phyloP scores from a whole-genome alignment of 305 asterid genomes.

The Petunia hybrid region DNA sequence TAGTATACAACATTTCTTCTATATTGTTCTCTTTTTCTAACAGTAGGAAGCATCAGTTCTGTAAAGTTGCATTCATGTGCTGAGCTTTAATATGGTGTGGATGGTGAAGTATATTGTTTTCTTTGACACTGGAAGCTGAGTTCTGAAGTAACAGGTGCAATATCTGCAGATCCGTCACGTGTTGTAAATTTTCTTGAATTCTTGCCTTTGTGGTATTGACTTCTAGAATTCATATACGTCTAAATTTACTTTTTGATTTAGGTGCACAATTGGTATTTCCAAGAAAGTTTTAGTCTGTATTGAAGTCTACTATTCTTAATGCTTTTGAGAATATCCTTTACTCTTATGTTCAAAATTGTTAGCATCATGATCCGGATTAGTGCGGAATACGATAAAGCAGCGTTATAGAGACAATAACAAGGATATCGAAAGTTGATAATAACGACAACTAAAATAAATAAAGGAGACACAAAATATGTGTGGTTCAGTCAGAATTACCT shows the following conservation, averaged over 20 bases:
- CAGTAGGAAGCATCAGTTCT: not conserved
- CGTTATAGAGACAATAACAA: too few species aligned
- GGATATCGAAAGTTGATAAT: too few species aligned
- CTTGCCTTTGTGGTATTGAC: constrained; percentile 37
- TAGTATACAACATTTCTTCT: too few species aligned
- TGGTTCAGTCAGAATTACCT: too few species aligned
- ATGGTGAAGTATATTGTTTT: constrained; percentile 16
- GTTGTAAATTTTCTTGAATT: constrained; percentile 47
- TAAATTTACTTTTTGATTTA: constrained; percentile 36
- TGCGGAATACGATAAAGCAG: too few species aligned
- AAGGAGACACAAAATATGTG: too few species aligned
- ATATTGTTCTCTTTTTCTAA: too few species aligned
- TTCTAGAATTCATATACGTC: constrained; percentile 31
- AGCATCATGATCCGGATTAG: too few species aligned
- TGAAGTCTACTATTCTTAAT: constrained; percentile 26
- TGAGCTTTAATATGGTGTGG: constrained; percentile 17
- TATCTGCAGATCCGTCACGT: constrained; percentile 43
- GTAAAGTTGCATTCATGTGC: constrained; percentile 5
- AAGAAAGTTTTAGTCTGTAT: constrained; percentile 36
- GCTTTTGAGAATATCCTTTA: constrained; percentile 31
- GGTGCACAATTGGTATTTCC: constrained; percentile 34
- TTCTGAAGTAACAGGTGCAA: constrained; percentile 38
- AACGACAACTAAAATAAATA: too few species aligned
- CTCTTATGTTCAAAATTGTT: constrained; percentile 21
- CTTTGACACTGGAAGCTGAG: constrained; percentile 39